Evolutionary conservation across 768 basidiomycete genomes (phyloP).

Genomic region (Austroboletus festivus): DNA sequence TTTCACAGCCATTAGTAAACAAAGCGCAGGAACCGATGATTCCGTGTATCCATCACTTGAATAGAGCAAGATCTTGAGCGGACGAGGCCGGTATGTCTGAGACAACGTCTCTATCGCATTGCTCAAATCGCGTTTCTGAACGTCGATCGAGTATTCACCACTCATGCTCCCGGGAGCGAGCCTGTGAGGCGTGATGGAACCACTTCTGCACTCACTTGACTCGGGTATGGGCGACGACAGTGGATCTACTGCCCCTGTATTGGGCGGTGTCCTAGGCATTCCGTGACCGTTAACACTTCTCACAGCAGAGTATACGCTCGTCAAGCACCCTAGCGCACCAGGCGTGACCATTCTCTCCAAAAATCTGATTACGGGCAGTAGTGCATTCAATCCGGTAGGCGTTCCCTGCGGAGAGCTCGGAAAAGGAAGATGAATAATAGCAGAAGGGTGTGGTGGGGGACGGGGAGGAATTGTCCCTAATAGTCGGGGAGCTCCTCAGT

Average conservation of each 20-base stretch:
- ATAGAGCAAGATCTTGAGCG: slow-evolving; percentile 75
- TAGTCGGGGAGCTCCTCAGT: slow-evolving; percentile 6
- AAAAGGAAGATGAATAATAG: slow-evolving; percentile 73
- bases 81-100: slow-evolving; percentile 45
- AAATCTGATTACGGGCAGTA: slow-evolving; percentile 65
- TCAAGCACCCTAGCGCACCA: slow-evolving; percentile 20
- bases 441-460: slow-evolving; percentile 68
- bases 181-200: slow-evolving; percentile 17
- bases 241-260: slow-evolving; percentile 11
- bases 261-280: slow-evolving; percentile 6
- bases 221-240: slow-evolving; percentile 20
- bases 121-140: slow-evolving; percentile 13
- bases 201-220: slow-evolving; percentile 14
- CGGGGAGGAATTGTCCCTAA: slow-evolving; percentile 43
- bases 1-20: slow-evolving; percentile 78
- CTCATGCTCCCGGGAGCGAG: neutral
- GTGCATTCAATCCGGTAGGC: slow-evolving; percentile 48
- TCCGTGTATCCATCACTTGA: slow-evolving; percentile 92
- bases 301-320: slow-evolving; percentile 1
- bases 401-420: slow-evolving; percentile 63
- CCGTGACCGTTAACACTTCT: slow-evolving; percentile 2
- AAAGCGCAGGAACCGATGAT: slow-evolving; percentile 81
- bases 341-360: slow-evolving; percentile 64
- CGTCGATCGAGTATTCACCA: slow-evolving; percentile 17
- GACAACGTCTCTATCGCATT: slow-evolving; percentile 4